Base-by-base conservation (phyloP, 148 eudicot genomes). In the Fagopyrum esculentum region DNA sequence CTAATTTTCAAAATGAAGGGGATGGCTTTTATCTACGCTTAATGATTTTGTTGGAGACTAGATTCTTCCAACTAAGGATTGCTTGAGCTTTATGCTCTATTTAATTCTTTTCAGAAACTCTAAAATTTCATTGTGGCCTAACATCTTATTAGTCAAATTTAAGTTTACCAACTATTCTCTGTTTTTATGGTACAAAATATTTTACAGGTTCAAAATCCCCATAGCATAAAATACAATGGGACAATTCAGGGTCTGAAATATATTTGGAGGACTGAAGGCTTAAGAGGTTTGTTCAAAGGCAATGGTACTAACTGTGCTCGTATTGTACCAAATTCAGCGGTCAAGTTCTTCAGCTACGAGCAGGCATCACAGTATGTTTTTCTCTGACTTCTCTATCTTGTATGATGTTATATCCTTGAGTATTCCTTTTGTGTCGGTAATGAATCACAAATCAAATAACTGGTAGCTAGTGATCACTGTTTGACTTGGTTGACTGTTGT, bases 271-370 rank as follows among this genome's bases (percentile, higher is more conserved):
- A 93, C 98, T 16, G 98, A 93, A 84, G 98, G 98, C 56, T 63
- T 93, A 45, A 84, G 93, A 56, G 98, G 98, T 76, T 80, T 93
- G 80, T 93, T 93, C 78, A 93, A 90, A 84, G 98, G 98, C 80
- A 93, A 93, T 75, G 98, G 98, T 50, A 89, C 96, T 60, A 93
- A 93, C 75, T 90, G 98, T 76, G 98, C 98, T 74, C 98, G 98
- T 54, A 93, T 93, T 74, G 96, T 93, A 56, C 96, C 98, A 64
- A 93, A 93, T 80, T 93, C 98, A 26, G 98, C 96, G 30, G 96
- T 93, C 80, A 93, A 93, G 85, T 90, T 90, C 82, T 93, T 90
- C 60, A 89, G 98, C 81, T 93, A 93, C 9, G 98, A 93, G 84
- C 85, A 93, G 80, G 98, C 98, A 71, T 93, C 98, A 29, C 85